Percentiles rank a stretch among this genome's conserved stretches.
Evolutionary conservation across 345 rosid genomes (phyloP).

Genomic region (Ceriops zippeliana): DNA sequence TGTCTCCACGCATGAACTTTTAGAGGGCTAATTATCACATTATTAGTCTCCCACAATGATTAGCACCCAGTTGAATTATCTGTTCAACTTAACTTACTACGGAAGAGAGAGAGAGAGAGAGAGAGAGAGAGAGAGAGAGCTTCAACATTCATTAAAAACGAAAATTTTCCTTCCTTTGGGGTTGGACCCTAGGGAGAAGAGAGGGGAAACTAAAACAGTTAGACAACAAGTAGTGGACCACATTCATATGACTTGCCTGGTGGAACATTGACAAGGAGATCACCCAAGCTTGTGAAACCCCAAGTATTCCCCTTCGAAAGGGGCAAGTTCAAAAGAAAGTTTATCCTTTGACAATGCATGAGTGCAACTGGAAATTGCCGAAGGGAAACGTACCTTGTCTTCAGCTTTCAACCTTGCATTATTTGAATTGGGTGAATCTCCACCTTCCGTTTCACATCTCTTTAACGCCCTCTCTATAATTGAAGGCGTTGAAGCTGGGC

Average conservation of each 20-base stretch:
- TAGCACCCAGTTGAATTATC: background rate
- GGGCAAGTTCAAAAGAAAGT: background rate
- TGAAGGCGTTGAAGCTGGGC: conserved; percentile 80
- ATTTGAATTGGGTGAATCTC: conserved; percentile 43
- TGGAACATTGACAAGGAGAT: too few species aligned
- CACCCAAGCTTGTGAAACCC: too few species aligned
- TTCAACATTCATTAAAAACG: too few species aligned
- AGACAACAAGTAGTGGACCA: too few species aligned
- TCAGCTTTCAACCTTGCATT: conserved; percentile 34
- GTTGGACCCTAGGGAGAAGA: too few species aligned
- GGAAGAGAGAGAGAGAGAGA: too few species aligned
- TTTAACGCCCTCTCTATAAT: conserved; percentile 47
- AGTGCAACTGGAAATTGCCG: background rate
- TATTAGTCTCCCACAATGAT: conserved; percentile 18
- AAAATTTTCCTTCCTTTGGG: too few species aligned
- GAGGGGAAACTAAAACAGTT: too few species aligned
- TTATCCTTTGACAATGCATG: background rate
- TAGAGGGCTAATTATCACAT: too few species aligned
- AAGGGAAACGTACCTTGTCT: conserved; percentile 42
- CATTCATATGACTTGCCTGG: too few species aligned
- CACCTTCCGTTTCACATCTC: conserved; percentile 42
- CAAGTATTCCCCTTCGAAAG: too few species aligned
- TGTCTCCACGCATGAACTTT: background rate
- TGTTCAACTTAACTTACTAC: background rate
- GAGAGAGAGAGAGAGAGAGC: too few species aligned